phyloP scores from a whole-genome alignment of 1,139 yeast species.

The Geotrichum fermentans region DNA sequence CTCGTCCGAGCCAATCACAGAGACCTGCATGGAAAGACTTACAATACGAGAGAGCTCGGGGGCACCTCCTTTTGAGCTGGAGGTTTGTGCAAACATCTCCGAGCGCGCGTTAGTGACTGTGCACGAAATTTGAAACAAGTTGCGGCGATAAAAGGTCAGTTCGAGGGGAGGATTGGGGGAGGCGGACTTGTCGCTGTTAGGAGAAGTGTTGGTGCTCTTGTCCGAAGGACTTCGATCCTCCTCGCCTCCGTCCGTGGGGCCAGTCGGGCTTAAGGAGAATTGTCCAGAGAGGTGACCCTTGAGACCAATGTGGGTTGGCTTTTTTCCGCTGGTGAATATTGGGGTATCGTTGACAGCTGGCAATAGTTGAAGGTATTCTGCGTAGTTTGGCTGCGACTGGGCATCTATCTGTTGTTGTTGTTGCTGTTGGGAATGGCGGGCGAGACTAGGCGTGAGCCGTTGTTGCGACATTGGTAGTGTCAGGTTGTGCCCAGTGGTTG shows the following conservation, averaged over 20 bases:
- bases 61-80: constrained; percentile 24
- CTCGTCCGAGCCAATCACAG: constrained; percentile 30
- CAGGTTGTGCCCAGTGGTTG: constrained; percentile 6
- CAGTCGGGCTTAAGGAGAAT: constrained; percentile 10
- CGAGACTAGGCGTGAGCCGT: too few species aligned
- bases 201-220: not conserved
- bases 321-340: not conserved
- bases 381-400: not conserved
- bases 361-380: constrained; percentile 5
- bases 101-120: constrained; percentile 30
- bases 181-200: not conserved
- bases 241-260: not conserved
- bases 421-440: not conserved
- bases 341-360: constrained; percentile 3
- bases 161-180: constrained; percentile 21
- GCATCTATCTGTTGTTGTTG: not conserved
- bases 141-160: constrained; percentile 34
- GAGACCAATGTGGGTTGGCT: constrained; percentile 3
- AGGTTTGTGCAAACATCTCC: constrained; percentile 29
- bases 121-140: constrained; percentile 32
- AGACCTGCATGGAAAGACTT: constrained; percentile 31
- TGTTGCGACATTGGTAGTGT: not conserved
- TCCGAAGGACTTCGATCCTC: not conserved
- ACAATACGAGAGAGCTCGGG: constrained; percentile 27
- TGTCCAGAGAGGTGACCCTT: constrained; percentile 10